Evolutionary conservation across 176 grass and related monocot species (phyloP), one percentile per base, ranked within the genome.

Genomic region (Typha latifolia): DNA sequence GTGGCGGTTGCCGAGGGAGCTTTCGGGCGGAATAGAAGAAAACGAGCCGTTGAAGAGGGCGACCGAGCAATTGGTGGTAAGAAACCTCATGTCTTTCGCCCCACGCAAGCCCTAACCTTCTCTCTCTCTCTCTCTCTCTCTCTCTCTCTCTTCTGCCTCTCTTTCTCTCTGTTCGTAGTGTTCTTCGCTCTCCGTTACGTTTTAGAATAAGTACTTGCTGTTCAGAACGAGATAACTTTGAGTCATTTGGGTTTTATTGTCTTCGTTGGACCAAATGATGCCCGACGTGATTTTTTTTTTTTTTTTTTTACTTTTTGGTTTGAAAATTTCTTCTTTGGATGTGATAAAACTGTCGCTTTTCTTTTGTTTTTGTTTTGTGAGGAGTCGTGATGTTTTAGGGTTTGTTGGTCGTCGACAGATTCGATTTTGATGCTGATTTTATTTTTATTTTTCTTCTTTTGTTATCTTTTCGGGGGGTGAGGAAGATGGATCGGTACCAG

Each of bases 401-500:
- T 22, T 59, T 59, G 0, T 59, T 59, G 53, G n/a, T 59, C 20
- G 53, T 22, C 12, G 53, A 14, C 11, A 21, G n/a, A 59, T 59
- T 22, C n/a, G 53, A 47, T 51, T 47, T 15, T 65, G 19, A 9
- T 21, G 49, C 75, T 76, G 74, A 72, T 19, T 6, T 51, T 12
- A 47, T 66, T 68, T 71, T 13, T 49, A 2, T 47, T 14, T 63
- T 26, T 26, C 2, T 26, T 26, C 2, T 26, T 26, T 26, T 26
- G 24, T 26, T 26, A 29, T 29, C 27, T 29, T 62, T 51, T 47
- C 22, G 20, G 66, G 31, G 15, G 56, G 32, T 50, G 34, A 37
- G 18, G 55, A 56, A 69, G 67, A 99, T 99, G 94, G 94, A 99
- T 72, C 89, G 94, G 74, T 99, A 99, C 83, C 85, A 91, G 62